Evolutionary conservation across 73 alveolate species (phyloP), one percentile per base, ranked within the genome.

Genomic region (Diophrys appendiculata): DNA sequence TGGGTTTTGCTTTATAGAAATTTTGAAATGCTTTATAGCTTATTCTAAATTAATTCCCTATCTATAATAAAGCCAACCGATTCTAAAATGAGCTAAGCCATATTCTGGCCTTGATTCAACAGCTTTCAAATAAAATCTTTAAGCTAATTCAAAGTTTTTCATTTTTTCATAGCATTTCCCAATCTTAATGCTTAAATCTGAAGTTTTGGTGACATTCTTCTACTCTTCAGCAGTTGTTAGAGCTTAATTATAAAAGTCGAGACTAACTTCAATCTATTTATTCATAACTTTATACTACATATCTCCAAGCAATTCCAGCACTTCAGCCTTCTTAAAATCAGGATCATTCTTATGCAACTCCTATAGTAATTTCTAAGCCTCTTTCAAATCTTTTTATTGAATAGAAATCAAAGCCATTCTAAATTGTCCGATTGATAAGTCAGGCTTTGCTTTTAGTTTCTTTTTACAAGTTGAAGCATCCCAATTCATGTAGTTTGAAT

Each of bases 121-220:
- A 28, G 88, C 78, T 54, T 78, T 71, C 32, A 29, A 69, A 11
- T 90, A 70, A 68, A 75, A 35, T 22, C 28, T 28, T 29, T n/a
- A 25, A 27, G 83, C 68, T 54, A 18, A 56, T 2, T 73, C 92
- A 64, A 89, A 92, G 13, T 86, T 89, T 34, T 88, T 88, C 83
- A 77, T 60, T 34, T 92, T 94, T 64, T 89, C 94, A 73, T 78
- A 87, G 82, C 97, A 92, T 67, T 92, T 87, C 8, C 96, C 98
- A 55, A 76, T 70, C 68, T 89, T 93, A 33, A 94, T 24, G 60
- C 60, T 43, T 18, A 43, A 18, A 18, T 43, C 60, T 43, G n/a
- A 5, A 5, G 18, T 43, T 18, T 43, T 43, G 18, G 60, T 18
- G 32, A 78, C 94, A 79, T 52, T 54, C 70, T 34, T 55, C 32